These are phyloP conservation scores for Cordyceps sp. DNA, from an alignment of 2,329 filamentous ascomycete species.

Conservation along the genomic window DNA sequence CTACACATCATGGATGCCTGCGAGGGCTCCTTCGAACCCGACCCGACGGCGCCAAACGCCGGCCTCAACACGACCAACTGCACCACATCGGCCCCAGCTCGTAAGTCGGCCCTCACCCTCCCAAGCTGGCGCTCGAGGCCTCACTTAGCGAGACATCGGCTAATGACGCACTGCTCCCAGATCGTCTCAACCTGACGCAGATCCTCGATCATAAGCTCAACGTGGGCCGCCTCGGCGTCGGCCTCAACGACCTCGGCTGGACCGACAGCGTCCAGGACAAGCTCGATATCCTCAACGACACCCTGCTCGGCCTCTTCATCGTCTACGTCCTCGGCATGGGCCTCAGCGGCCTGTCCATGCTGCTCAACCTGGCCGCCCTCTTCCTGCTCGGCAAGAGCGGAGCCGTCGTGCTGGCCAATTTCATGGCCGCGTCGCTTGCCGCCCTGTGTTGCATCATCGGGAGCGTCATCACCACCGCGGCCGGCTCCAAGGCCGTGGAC, in stretches of 20 bases:
- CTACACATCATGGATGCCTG: constrained; percentile 30
- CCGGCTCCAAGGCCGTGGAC: constrained; percentile 21
- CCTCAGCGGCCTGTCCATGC: constrained; percentile 25
- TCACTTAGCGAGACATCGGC: no score
- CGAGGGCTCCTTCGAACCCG: constrained; percentile 27
- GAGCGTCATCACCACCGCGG: constrained; percentile 25
- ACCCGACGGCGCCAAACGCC: constrained; percentile 18
- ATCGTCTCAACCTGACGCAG: constrained; percentile 28
- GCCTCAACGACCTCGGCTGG: constrained; percentile 27
- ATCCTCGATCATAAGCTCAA: constrained; percentile 28
- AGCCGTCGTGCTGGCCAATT: constrained; percentile 18
- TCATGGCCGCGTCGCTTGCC: constrained; percentile 18
- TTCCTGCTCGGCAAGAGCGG: constrained; percentile 12
- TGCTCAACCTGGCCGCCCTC: constrained; percentile 19
- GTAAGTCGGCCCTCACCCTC: constrained; percentile 11
- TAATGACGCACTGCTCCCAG: no score
- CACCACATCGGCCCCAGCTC: constrained; percentile 19
- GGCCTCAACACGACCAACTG: constrained; percentile 28
- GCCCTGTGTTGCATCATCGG: constrained; percentile 20
- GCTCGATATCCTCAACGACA: constrained; percentile 30
- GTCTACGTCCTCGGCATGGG: constrained; percentile 28
- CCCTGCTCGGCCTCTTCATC: constrained; percentile 30
- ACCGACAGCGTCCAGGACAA: constrained; percentile 25
- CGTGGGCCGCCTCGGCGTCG: constrained; percentile 26
- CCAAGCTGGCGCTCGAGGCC: background rate